A percentile compares a stretch with the other conserved stretches of the same genome.
These are phyloP conservation scores for Pholiota adiposa DNA, from an alignment of 1,284 basidiomycete species.

Conservation along the genomic window DNA sequence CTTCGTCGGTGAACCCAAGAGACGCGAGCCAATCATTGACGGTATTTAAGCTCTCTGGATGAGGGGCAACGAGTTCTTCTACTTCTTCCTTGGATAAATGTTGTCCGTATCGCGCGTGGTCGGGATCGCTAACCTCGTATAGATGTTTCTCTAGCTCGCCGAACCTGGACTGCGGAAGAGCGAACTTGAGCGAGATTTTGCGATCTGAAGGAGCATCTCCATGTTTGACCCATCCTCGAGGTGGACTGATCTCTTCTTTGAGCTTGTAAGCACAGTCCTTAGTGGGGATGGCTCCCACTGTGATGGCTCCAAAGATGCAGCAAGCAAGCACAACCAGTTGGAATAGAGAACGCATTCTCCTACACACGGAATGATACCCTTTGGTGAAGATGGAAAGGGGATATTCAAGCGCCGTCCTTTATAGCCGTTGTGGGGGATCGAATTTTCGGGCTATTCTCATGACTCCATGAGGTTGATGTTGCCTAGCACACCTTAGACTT, in stretches of 20 bases:
- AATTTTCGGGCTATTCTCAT: background rate
- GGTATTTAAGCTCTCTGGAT: constrained; percentile 51
- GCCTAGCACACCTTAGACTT: background rate
- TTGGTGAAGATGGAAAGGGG: background rate
- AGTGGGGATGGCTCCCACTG: constrained; percentile 23
- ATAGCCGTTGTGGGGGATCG: background rate
- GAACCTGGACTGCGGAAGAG: constrained; percentile 68
- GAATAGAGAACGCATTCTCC: background rate
- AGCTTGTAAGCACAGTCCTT: constrained; percentile 28
- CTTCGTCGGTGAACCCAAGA: constrained; percentile 54
- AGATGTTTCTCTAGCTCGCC: constrained; percentile 60
- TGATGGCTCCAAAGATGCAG: constrained; percentile 15
- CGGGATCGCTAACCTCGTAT: constrained; percentile 68
- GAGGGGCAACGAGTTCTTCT: constrained; percentile 62
- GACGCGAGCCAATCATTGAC: constrained; percentile 68
- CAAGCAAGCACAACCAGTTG: background rate
- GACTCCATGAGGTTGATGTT: background rate
- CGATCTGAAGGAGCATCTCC: constrained; percentile 50
- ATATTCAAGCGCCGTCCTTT: background rate
- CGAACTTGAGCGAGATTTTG: constrained; percentile 62
- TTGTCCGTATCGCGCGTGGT: constrained; percentile 65
- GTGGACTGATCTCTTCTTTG: constrained; percentile 44
- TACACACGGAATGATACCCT: constrained; percentile 19
- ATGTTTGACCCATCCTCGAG: constrained; percentile 55
- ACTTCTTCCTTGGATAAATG: constrained; percentile 70